Evolutionary conservation across 2,329 filamentous ascomycete genomes (phyloP).

Genomic region (Didymella keratinophila): DNA sequence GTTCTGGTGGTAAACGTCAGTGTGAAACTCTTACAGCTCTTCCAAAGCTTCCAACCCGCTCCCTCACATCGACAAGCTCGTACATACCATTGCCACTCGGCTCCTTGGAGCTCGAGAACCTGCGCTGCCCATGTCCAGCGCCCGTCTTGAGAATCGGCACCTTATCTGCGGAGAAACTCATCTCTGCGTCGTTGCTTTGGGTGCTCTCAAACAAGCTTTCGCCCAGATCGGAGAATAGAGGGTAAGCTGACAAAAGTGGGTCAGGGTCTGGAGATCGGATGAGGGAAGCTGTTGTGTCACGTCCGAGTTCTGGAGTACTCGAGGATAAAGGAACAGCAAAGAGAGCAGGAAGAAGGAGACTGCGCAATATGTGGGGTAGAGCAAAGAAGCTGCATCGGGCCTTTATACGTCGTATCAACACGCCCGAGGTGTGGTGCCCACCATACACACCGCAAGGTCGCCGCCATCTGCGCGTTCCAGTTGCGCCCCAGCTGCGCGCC

Average conservation of each 20-base stretch:
- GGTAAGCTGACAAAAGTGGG: slow-evolving; percentile 17
- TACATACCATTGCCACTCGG: slow-evolving; percentile 49
- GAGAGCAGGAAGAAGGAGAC: no score
- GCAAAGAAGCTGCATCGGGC: slow-evolving; percentile 6
- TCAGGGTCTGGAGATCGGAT: background rate
- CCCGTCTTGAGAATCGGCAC: slow-evolving; percentile 43
- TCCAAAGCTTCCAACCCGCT: background rate
- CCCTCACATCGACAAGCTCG: background rate
- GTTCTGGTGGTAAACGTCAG: slow-evolving; percentile 9
- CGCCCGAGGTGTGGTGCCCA: background rate
- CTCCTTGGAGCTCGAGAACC: slow-evolving; percentile 49
- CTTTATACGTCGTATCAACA: slow-evolving; percentile 17
- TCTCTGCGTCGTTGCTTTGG: slow-evolving; percentile 19
- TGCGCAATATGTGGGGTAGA: slow-evolving; percentile 1
- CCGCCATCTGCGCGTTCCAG: no score
- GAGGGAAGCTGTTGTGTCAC: slow-evolving; percentile 8
- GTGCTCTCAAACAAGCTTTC: slow-evolving; percentile 18
- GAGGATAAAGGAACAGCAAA: no score
- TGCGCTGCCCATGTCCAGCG: slow-evolving; percentile 35
- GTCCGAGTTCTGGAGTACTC: background rate
- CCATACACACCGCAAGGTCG: slow-evolving; percentile 20
- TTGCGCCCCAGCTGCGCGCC: background rate
- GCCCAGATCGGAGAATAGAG: slow-evolving; percentile 6
- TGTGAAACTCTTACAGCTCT: background rate
- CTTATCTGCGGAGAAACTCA: slow-evolving; percentile 49